Base-by-base conservation (phyloP, 2,329 filamentous ascomycete genomes). In the Fusarium napiforme region DNA sequence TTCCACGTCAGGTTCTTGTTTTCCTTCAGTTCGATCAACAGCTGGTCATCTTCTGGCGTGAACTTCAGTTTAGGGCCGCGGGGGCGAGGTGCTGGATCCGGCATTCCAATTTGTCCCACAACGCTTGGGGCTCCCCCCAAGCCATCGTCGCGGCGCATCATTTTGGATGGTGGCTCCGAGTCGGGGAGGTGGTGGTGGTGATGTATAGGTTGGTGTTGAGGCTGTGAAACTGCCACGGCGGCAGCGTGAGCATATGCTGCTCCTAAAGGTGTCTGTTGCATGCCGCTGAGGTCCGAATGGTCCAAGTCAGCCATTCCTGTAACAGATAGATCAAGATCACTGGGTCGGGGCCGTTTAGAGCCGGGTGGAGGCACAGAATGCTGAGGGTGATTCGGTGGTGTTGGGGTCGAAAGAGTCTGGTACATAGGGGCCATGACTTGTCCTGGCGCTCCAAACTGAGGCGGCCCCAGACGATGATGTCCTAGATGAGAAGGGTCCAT, bases 1-100 rank as follows among this genome's bases (percentile, higher is more conserved):
- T 97, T 97, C 95, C 95, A 98, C 9, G 95, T 97, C 80, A 98
- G 86, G 79, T 94, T 95, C 82, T 96, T 97, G 79, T 96, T 95
- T 83, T 98, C 95, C 82, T 98, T 98, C 71, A 98, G 85, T 79
- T 97, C 93, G 64, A 97, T 92, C 60, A 98, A 87, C 53, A 97
- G 85, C 75, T 93, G 91, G 82, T 98, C 95, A 80, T 98, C 95
- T 81, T 97, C 95, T 15, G 93, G 91, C 2, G 95, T 97, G 80
- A 98, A 98, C 83, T 97, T 97, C 76, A 97, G 87, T 84, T 97
- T 98, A 11, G 95, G 95, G 7, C 94, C 94, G 68, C 93, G 90
- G 15, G 95, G 95, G 76, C 93, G 87, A 59, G 92, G 89, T 47
- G 94, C 95, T 60, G 95, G 95, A 45, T 88, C 83, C 19, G 95